Evolutionary conservation across 257 asterid species (phyloP).

Genomic region (Coffea eugenioides): DNA sequence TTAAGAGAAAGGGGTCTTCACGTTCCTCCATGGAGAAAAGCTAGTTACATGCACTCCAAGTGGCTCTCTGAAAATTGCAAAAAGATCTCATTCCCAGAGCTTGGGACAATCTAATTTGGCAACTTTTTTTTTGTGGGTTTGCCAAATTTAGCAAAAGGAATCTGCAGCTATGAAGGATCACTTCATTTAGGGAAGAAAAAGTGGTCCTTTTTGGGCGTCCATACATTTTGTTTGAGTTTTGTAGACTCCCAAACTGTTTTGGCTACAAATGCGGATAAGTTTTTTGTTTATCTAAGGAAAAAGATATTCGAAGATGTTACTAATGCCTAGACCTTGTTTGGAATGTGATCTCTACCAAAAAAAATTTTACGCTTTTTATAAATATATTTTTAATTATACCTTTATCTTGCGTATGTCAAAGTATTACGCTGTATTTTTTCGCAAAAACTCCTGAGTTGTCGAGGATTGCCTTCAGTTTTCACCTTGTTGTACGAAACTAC

Average conservation of each 20-base stretch:
- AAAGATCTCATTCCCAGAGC: constrained; percentile 22
- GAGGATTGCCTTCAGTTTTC: background rate
- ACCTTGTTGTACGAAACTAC: background rate
- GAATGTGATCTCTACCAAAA: too few species aligned
- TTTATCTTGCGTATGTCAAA: too few species aligned
- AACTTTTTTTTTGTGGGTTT: background rate
- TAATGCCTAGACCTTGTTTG: too few species aligned
- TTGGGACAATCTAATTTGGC: background rate
- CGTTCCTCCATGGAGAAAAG: constrained; percentile 70
- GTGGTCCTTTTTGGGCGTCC: background rate
- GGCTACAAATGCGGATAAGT: background rate
- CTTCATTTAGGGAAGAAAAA: background rate
- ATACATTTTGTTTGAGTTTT: background rate
- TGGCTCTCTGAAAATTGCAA: constrained; percentile 56
- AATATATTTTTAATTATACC: too few species aligned
- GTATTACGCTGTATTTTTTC: too few species aligned
- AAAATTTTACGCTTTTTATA: too few species aligned
- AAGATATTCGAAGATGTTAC: background rate
- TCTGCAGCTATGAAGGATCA: background rate
- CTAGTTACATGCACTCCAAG: constrained; percentile 50
- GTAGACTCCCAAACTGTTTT: background rate
- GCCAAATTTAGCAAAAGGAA: background rate
- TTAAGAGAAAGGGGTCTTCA: constrained; percentile 48
- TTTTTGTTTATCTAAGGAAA: background rate
- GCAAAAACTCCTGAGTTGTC: too few species aligned